Evolutionary conservation across 306 rosid genomes (phyloP), one percentile per base, ranked within the genome.

Genomic region (Quercus mongolica): DNA sequence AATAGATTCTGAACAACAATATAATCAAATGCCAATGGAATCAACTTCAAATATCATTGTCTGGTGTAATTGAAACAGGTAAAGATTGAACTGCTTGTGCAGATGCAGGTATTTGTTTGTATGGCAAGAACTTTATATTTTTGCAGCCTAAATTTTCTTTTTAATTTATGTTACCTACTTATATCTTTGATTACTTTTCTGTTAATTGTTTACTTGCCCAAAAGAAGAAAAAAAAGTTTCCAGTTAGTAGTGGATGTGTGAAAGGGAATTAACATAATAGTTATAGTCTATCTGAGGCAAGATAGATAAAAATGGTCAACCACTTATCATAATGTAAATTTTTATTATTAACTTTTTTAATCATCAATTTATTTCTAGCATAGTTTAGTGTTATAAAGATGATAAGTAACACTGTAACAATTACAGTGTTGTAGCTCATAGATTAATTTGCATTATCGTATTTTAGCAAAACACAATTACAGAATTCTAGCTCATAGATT

Each of bases 11-110:
- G 73, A 70, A 70, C 64, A 85, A 65, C 79, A 74, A 20, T 76
- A 52, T 64, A 72, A 46, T 65, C 79, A 76, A 58, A 59, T 68
- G 56, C 76, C 87, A 68, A 2, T 76, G 76, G 85, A 75, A 68
- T 73, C 77, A 5, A 75, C 78, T 59, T 88, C 90, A 14, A 70
- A 90, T 67, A 80, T 88, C 70, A 90, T 90, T 77, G 91, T 87
- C 74, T 2, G 91, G 97, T 55, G 97, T 90, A 49, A 74, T 92
- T 63, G 97, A 92, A 82, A 73, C 85, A 9, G 94, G 97, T 92
- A 87, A 28, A 96, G 90, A 96, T 98, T 8, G 99, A 96, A 85
- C 94, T 96, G 83, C 91, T 96, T 83, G 99, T 96, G 83, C 99
- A 96, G 89, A 96, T 96, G 98, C 99, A 96, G 99, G 99, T 96